phyloP scores from a whole-genome alignment of 1,284 basidiomycete genomes.

The Cutaneotrichosporon spelunceum region DNA sequence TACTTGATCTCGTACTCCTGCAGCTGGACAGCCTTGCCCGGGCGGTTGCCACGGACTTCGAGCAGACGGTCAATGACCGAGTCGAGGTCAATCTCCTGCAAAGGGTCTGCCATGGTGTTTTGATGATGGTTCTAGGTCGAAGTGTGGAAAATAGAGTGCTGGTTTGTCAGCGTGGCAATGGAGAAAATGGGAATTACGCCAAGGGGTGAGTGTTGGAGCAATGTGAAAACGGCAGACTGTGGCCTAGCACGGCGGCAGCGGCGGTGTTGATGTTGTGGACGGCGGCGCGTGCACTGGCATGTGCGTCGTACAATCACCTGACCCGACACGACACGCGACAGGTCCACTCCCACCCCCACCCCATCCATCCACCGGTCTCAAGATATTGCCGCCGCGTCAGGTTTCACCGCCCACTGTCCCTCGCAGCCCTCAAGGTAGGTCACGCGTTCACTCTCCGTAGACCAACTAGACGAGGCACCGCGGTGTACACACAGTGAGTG shows the following conservation, averaged over 20 bases:
- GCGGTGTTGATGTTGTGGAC: not conserved
- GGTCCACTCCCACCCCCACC: not conserved
- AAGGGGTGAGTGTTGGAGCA: not conserved
- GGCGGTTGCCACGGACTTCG: slow-evolving; percentile 66
- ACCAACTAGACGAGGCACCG: not conserved
- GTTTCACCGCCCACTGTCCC: not conserved
- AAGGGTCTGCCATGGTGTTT: slow-evolving; percentile 53
- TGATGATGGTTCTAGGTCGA: not conserved
- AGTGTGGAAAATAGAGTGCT: not conserved
- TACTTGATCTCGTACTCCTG: slow-evolving; percentile 63
- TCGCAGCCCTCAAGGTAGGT: not conserved
- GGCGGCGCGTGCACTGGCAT: slow-evolving; percentile 6
- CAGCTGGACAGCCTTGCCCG: slow-evolving; percentile 60
- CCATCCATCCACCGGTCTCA: not conserved
- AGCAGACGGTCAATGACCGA: slow-evolving; percentile 95
- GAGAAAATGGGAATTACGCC: not conserved
- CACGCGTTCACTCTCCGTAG: not conserved
- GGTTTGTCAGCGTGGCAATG: slow-evolving; percentile 1
- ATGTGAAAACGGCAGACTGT: not conserved
- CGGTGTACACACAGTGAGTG: not conserved
- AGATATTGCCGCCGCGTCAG: not conserved
- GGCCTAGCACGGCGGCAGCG: not conserved
- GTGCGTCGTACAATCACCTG: not conserved
- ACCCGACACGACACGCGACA: not conserved
- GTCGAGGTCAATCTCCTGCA: slow-evolving; percentile 85